Base-by-base conservation (phyloP, 495 filamentous ascomycete genomes). In the Tuber brumale region DNA sequence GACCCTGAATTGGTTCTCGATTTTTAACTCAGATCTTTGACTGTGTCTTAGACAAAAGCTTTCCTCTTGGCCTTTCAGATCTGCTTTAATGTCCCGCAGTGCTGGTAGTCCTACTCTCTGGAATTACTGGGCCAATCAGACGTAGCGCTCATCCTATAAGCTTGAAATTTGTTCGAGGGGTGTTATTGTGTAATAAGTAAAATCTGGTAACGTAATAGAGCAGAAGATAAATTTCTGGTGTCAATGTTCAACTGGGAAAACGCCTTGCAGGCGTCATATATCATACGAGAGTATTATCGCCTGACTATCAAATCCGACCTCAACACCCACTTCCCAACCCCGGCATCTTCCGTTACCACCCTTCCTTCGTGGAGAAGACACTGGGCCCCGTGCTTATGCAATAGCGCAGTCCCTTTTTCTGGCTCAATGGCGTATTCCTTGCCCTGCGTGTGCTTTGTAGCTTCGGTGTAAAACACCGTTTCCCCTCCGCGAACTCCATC, bases 301-400 rank as follows among this genome's bases (percentile, higher is more conserved):
- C 82, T 88, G 31, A 97, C 90, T 80, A 94, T 94, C 74, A 97
- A 84, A 86, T 97, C 95, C 72, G 91, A 97, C 74, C 95, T 86
- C 72, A 97, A 87, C 72, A 98, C 91, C 94, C 94, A 97, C 83
- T 97, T 97, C 83, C 97, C 94, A 7, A 94, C 94, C 45, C 87
- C 86, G 83, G 97, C 94, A 21, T 94, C 95, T 66, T 87, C 86
- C 0, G 83, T 88, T 0, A 97, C 94, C 80, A 95, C 89, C 76
- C 86, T 87, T 12, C 94, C 94, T 83, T 98, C 94, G 85, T 97
- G 95, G 72, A 97, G 84, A 87, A 97, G 89, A 84, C 95, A 97
- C 70, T 92, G 90, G 76, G 93, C 88, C 1, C 95, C 95, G 84
- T 98, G 95, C 46, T 91, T 92, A 85, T 98, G 95, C 66, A 98